A percentile compares a stretch with the other conserved stretches of the same genome.
These are phyloP conservation scores for Rehmannia glutinosa DNA, from an alignment of 257 asterid genomes.

Conservation along the genomic window DNA sequence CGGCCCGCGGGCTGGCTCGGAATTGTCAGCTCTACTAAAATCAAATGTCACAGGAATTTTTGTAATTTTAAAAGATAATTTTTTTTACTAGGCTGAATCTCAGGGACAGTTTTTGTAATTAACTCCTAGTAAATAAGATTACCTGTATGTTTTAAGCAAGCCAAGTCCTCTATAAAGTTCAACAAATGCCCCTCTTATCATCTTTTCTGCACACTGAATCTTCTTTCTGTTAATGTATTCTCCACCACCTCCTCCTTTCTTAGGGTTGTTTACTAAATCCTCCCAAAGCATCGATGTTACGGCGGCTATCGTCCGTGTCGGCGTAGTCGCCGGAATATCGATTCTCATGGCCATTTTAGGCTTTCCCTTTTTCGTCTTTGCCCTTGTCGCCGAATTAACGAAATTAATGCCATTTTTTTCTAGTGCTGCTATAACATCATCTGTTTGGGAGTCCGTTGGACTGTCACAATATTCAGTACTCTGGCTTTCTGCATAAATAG, in stretches of 20 bases:
- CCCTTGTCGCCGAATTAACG: constrained; percentile 43
- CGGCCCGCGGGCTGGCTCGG: too few species aligned
- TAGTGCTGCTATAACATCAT: constrained; percentile 55
- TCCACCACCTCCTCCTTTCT: constrained; percentile 50
- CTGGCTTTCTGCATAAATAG: constrained; percentile 37
- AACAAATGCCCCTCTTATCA: constrained; percentile 91
- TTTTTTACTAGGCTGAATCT: too few species aligned
- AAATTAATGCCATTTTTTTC: constrained; percentile 66
- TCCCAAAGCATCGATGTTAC: constrained; percentile 86
- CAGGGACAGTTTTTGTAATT: too few species aligned
- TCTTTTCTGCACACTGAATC: constrained; percentile 84
- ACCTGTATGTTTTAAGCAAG: constrained; percentile 83
- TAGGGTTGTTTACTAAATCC: constrained; percentile 63
- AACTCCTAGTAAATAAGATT: not conserved
- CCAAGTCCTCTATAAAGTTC: constrained; percentile 92
- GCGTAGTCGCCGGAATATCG: constrained; percentile 87
- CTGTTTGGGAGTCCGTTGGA: constrained; percentile 38
- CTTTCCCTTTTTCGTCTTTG: constrained; percentile 48
- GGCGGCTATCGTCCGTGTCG: constrained; percentile 68
- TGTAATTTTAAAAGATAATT: too few species aligned
- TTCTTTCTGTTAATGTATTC: constrained; percentile 59
- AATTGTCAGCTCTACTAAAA: too few species aligned
- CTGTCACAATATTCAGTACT: constrained; percentile 47
- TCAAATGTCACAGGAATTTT: too few species aligned
- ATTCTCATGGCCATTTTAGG: constrained; percentile 62